Conservation (phyloP, 2,329 filamentous ascomycete genomes). For the Fonsecaea pugnacius region DNA sequence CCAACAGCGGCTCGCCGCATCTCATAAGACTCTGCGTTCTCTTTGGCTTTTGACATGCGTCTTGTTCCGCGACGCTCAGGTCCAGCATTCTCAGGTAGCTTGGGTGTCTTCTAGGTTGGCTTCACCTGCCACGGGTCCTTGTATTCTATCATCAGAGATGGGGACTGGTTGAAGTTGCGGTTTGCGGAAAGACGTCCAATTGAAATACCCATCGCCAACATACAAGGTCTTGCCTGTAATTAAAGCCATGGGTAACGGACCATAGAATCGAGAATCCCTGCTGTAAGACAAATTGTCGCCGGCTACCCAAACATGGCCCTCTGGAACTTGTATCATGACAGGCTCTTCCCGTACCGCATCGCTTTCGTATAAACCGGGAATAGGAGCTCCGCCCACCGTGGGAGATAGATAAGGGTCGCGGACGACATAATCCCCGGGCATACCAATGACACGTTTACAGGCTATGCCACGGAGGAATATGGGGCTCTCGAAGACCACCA, state of each 20-base stretch:
- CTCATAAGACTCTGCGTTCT: not conserved
- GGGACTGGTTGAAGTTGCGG: conserved; percentile 21
- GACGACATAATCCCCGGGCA: conserved; percentile 66
- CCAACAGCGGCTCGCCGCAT: conserved; percentile 6
- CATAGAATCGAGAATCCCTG: conserved; percentile 83
- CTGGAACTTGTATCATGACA: conserved; percentile 66
- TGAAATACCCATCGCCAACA: conserved; percentile 33
- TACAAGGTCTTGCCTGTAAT: conserved; percentile 71
- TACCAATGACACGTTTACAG: conserved; percentile 78
- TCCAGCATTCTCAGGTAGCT: conserved; percentile 1
- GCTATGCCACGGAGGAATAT: conserved; percentile 63
- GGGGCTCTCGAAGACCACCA: conserved; percentile 79
- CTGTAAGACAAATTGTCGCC: conserved; percentile 87
- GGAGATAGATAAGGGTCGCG: conserved; percentile 43
- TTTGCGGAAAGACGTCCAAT: conserved; percentile 30
- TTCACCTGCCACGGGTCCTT: not conserved
- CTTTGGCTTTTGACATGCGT: not conserved
- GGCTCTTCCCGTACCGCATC: conserved; percentile 32
- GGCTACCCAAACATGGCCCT: conserved; percentile 87
- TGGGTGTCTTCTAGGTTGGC: conserved; percentile 8
- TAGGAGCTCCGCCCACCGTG: conserved; percentile 29
- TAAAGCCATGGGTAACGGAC: conserved; percentile 81
- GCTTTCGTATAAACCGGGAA: conserved; percentile 31
- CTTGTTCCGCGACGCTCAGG: not conserved
- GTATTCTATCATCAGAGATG: not conserved